These are phyloP conservation scores for Leccinum glutinopallens DNA, from an alignment of 1,284 basidiomycete species.

Conservation along the genomic window DNA sequence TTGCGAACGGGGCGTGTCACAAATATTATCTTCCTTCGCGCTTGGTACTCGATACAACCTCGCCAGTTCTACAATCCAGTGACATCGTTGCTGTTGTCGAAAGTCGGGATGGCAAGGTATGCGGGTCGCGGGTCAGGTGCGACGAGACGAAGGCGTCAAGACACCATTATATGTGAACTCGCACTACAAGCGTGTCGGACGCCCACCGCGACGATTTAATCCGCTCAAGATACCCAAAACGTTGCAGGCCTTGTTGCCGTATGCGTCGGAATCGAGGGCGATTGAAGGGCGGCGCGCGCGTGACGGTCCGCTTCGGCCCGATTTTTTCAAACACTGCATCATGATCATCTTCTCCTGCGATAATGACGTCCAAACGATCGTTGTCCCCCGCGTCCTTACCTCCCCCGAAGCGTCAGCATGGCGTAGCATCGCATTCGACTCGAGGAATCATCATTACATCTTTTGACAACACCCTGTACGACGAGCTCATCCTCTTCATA, in stretches of 20 bases:
- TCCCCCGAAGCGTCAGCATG: conserved; percentile 58
- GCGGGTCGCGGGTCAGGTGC: conserved; percentile 93
- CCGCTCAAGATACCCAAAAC: conserved; percentile 87
- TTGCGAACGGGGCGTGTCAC: conserved; percentile 3
- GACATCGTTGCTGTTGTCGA: conserved; percentile 82
- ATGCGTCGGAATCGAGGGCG: conserved; percentile 88
- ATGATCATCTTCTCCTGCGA: not conserved
- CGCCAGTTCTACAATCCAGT: conserved; percentile 97
- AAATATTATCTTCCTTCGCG: conserved; percentile 96
- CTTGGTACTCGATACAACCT: conserved; percentile 96
- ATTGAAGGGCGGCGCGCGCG: conserved; percentile 53
- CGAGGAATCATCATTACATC: conserved; percentile 27
- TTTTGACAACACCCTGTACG: conserved; percentile 65
- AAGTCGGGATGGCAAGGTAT: conserved; percentile 88
- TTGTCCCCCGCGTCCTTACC: conserved; percentile 54
- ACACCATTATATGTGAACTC: conserved; percentile 87
- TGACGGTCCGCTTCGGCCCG: conserved; percentile 24
- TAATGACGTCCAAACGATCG: conserved; percentile 53
- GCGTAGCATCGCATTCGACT: conserved; percentile 15
- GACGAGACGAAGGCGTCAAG: conserved; percentile 81
- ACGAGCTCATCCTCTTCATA: conserved; percentile 72
- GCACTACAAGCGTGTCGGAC: conserved; percentile 83
- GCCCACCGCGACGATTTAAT: conserved; percentile 87
- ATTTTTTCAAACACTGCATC: conserved; percentile 13
- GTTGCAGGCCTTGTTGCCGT: conserved; percentile 88